Conservation (phyloP, 2,329 filamentous ascomycete genomes). For the Aspergillus fijiensis region DNA sequence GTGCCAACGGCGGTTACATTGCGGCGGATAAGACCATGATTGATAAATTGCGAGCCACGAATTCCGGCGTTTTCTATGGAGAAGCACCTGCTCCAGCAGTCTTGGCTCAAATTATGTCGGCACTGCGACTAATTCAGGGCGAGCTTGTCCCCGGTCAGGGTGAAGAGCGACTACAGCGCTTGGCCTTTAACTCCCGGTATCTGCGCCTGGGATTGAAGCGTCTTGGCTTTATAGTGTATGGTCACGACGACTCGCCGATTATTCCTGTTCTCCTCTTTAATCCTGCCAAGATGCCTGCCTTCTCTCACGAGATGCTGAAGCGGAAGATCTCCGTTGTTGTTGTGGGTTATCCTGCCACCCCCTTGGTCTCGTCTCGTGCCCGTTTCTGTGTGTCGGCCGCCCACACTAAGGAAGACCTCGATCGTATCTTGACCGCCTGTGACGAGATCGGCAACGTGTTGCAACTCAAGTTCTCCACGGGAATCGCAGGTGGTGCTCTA, state of each 20-base stretch:
- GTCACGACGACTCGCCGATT: slow-evolving; percentile 96
- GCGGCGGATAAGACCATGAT: slow-evolving; percentile 87
- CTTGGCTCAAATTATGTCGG: slow-evolving; percentile 83
- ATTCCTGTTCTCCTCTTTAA: slow-evolving; percentile 94
- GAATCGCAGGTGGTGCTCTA: slow-evolving; percentile 82
- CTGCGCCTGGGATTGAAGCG: slow-evolving; percentile 96
- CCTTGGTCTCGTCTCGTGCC: slow-evolving; percentile 88
- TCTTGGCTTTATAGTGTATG: slow-evolving; percentile 93
- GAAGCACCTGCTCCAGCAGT: slow-evolving; percentile 87
- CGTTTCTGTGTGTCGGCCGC: slow-evolving; percentile 94
- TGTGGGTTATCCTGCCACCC: slow-evolving; percentile 94
- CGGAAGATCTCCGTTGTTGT: slow-evolving; percentile 97
- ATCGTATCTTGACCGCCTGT: slow-evolving; percentile 82
- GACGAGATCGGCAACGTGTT: slow-evolving; percentile 89
- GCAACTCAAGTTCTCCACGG: slow-evolving; percentile 96
- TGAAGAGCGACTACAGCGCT: slow-evolving; percentile 89
- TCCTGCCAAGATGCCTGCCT: slow-evolving; percentile 97
- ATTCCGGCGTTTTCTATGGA: slow-evolving; percentile 81
- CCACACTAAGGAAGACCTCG: slow-evolving; percentile 97
- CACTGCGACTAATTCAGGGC: slow-evolving; percentile 84
- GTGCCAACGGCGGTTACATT: slow-evolving; percentile 95
- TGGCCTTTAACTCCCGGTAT: slow-evolving; percentile 97
- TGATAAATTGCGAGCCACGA: slow-evolving; percentile 82
- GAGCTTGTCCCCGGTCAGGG: slow-evolving; percentile 87
- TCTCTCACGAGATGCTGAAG: slow-evolving; percentile 97